Evolutionary conservation across 306 rosid genomes (phyloP).

Genomic region (Fragaria ananassa): DNA sequence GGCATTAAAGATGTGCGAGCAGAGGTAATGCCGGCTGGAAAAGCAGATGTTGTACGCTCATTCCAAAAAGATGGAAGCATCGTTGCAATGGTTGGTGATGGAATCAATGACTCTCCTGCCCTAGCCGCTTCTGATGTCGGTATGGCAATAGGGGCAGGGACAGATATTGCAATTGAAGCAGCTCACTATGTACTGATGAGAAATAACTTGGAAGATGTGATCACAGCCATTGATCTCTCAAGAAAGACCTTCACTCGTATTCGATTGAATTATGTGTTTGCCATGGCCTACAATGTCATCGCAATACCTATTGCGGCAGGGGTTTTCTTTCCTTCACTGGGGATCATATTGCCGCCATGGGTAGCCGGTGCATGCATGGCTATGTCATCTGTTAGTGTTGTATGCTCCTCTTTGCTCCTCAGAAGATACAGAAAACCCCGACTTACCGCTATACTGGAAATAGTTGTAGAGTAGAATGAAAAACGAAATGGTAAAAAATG

Average conservation of each 20-base stretch:
- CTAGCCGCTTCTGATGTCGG: constrained; percentile 94
- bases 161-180: constrained; percentile 95
- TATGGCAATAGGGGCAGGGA: constrained; percentile 97
- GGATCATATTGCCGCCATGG: constrained; percentile 90
- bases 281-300: constrained; percentile 83
- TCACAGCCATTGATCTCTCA: constrained; percentile 94
- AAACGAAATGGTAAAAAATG: constrained; percentile 4
- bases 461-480: constrained; percentile 65
- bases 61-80: constrained; percentile 79
- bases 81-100: constrained; percentile 99
- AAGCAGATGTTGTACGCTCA: constrained; percentile 69
- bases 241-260: constrained; percentile 81
- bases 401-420: constrained; percentile 85
- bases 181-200: constrained; percentile 88
- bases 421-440: constrained; percentile 80
- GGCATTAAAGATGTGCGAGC: constrained; percentile 86
- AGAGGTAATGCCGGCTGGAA: constrained; percentile 98
- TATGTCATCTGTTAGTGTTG: constrained; percentile 86
- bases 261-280: constrained; percentile 73
- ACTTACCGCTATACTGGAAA: constrained; percentile 76
- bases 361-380: constrained; percentile 99
- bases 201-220: constrained; percentile 90
- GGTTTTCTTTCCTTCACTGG: constrained; percentile 60
- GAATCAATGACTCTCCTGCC: constrained; percentile 96
- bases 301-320: constrained; percentile 96